These are phyloP conservation scores for Aspergillus luchuensis DNA, from an alignment of 2,329 filamentous ascomycete species.

Conservation along the genomic window DNA sequence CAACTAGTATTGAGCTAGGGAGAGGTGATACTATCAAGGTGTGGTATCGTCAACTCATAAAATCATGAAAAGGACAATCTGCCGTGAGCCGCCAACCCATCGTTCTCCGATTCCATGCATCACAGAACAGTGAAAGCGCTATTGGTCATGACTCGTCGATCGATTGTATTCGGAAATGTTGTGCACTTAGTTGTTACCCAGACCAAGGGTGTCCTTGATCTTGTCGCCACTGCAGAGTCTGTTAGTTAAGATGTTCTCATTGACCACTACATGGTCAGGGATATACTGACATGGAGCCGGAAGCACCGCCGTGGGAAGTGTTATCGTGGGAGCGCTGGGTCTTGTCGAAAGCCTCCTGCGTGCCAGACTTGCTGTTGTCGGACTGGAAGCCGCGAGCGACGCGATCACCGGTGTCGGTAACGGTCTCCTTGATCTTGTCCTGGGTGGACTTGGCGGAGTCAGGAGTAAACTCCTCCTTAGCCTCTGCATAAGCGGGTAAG, in stretches of 20 bases:
- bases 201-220: constrained; percentile 47
- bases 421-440: constrained; percentile 59
- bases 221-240: constrained; percentile 42
- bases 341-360: constrained; percentile 57
- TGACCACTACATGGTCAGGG: not conserved
- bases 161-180: not conserved
- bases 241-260: not conserved
- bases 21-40: constrained; percentile 14
- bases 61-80: constrained; percentile 15
- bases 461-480: constrained; percentile 59
- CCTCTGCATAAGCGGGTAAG: constrained; percentile 46
- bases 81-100: constrained; percentile 2
- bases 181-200: constrained; percentile 34
- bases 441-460: constrained; percentile 63
- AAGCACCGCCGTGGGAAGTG: constrained; percentile 40
- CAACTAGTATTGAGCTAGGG: constrained; percentile 13
- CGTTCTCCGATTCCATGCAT: constrained; percentile 1
- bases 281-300: constrained; percentile 43
- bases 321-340: constrained; percentile 49
- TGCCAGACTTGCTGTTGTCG: constrained; percentile 57
- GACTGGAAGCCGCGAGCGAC: constrained; percentile 53
- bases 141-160: not conserved
- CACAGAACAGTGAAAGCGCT: not conserved
- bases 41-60: constrained; percentile 31
- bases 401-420: constrained; percentile 60